A percentile compares a stretch with the other conserved stretches of the same genome.
Conservation (phyloP, 2,329 filamentous ascomycete genomes). For the Cercospora brassicicola region DNA sequence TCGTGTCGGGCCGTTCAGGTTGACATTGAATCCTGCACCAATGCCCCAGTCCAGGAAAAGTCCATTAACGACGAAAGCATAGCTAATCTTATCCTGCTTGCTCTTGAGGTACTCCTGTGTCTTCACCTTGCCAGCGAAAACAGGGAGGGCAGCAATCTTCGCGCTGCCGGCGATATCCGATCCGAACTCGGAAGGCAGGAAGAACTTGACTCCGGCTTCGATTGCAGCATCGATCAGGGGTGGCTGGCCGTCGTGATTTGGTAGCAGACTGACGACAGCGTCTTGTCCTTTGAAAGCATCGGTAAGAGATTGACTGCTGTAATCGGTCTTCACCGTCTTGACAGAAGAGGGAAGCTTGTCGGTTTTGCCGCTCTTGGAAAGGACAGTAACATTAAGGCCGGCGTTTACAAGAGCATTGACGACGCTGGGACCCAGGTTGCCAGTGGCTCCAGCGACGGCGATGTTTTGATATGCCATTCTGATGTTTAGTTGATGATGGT, state of each 20-base stretch:
- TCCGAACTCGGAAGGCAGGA: slow-evolving; percentile 46
- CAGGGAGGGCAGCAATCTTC: slow-evolving; percentile 36
- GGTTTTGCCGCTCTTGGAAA: slow-evolving; percentile 48
- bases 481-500: not conserved
- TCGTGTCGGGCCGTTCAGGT: slow-evolving; percentile 35
- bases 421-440: slow-evolving; percentile 46
- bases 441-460: slow-evolving; percentile 40
- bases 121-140: slow-evolving; percentile 41
- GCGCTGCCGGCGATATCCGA: slow-evolving; percentile 39
- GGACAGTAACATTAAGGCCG: slow-evolving; percentile 47
- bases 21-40: slow-evolving; percentile 32
- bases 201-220: slow-evolving; percentile 42
- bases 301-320: slow-evolving; percentile 43
- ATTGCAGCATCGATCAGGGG: slow-evolving; percentile 45
- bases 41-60: slow-evolving; percentile 44
- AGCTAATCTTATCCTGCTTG: slow-evolving; percentile 36
- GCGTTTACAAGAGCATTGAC: slow-evolving; percentile 45
- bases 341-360: slow-evolving; percentile 45
- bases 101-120: slow-evolving; percentile 40
- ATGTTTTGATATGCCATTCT: slow-evolving; percentile 30
- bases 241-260: slow-evolving; percentile 18
- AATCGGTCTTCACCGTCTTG: slow-evolving; percentile 47
- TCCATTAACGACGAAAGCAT: slow-evolving; percentile 39
- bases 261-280: slow-evolving; percentile 34
- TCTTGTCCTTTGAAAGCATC: slow-evolving; percentile 41